A percentile compares a stretch with the other conserved stretches of the same genome.
Conservation (phyloP, 2,329 filamentous ascomycete genomes). For the Aspergillus udagawae region DNA sequence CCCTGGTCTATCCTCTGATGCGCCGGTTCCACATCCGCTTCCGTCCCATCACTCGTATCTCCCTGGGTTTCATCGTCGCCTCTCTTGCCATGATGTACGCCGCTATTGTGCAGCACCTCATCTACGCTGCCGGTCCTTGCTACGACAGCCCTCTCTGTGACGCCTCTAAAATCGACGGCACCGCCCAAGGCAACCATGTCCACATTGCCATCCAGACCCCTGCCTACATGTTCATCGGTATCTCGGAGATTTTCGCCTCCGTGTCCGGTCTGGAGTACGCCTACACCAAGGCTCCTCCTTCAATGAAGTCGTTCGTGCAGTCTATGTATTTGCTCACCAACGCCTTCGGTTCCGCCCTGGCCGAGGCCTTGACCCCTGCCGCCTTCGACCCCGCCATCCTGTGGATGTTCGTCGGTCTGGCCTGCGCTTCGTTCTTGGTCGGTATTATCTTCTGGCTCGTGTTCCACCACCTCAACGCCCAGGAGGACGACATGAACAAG, state of each 20-base stretch:
- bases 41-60: constrained; percentile 73
- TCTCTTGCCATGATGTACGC: constrained; percentile 60
- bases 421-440: constrained; percentile 44
- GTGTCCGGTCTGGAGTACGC: constrained; percentile 70
- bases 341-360: constrained; percentile 56
- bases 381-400: constrained; percentile 62
- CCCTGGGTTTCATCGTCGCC: constrained; percentile 64
- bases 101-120: constrained; percentile 54
- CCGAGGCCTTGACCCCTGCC: constrained; percentile 57
- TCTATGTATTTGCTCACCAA: constrained; percentile 56
- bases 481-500: constrained; percentile 50
- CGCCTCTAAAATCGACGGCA: constrained; percentile 30
- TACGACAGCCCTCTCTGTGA: constrained; percentile 40
- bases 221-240: constrained; percentile 43
- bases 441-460: constrained; percentile 53
- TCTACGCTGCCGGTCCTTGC: constrained; percentile 53
- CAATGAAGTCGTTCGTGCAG: constrained; percentile 62
- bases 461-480: constrained; percentile 47
- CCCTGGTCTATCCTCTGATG: constrained; percentile 64
- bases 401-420: constrained; percentile 64
- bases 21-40: constrained; percentile 62
- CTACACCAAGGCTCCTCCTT: constrained; percentile 67
- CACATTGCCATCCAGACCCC: constrained; percentile 45
- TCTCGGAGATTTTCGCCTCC: constrained; percentile 58
- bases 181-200: constrained; percentile 35